Conservation (phyloP, 2,329 filamentous ascomycete species). For the Chrysoporthe deuterocubensis region DNA sequence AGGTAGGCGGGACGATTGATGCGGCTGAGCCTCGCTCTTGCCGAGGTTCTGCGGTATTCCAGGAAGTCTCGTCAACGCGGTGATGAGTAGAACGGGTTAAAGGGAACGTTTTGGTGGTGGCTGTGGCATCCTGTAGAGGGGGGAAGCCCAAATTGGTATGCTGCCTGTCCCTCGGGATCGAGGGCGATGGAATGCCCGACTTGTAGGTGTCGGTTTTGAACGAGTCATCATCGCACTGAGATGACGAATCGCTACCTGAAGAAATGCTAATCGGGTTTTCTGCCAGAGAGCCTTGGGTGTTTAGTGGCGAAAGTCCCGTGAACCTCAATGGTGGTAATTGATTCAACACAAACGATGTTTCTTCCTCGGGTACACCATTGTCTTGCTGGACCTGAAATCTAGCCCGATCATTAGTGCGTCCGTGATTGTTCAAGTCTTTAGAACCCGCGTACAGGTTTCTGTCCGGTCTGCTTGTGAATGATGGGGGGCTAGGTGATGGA, state of each 20-base stretch:
- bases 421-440: background rate
- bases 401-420: background rate
- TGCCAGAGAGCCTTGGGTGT: background rate
- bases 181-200: background rate
- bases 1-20: background rate
- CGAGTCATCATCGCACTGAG: background rate
- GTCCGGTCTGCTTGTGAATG: background rate
- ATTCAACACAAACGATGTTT: background rate
- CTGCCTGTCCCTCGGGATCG: background rate
- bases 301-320: background rate
- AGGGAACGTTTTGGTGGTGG: background rate
- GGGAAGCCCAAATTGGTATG: background rate
- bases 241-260: background rate
- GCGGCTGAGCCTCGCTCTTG: background rate
- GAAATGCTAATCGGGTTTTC: background rate
- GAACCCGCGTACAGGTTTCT: background rate
- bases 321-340: background rate
- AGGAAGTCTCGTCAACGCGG: background rate
- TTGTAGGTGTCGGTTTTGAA: background rate
- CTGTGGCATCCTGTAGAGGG: background rate
- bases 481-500: background rate
- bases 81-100: background rate
- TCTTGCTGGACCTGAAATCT: background rate
- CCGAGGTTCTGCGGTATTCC: background rate
- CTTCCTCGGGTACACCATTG: background rate